These are phyloP conservation scores for Orobanche coerulescens DNA, from an alignment of 257 asterid genomes.

Conservation along the genomic window DNA sequence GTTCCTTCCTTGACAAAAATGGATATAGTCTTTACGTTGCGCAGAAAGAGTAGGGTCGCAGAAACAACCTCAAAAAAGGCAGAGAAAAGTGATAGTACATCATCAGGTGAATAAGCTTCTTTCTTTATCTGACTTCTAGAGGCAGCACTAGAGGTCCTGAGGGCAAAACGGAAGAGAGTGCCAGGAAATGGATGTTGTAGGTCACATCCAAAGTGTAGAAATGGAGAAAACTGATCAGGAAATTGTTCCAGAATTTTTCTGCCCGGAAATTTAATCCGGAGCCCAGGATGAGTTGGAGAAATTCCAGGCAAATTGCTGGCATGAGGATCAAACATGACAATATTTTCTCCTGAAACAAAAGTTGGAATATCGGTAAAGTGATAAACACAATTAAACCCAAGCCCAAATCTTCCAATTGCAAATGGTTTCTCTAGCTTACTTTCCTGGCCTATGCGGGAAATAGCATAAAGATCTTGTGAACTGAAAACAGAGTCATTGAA, in stretches of 20 bases:
- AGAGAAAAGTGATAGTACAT: conserved; percentile 71
- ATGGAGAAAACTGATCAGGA: conserved; percentile 97
- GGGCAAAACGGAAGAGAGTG: conserved; percentile 92
- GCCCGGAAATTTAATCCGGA: conserved; percentile 74
- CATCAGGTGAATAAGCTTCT: conserved; percentile 70
- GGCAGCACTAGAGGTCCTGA: conserved; percentile 65
- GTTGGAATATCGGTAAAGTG: conserved; percentile 92
- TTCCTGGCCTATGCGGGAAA: conserved; percentile 98
- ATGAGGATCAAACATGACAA: conserved; percentile 98
- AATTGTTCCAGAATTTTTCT: conserved; percentile 78
- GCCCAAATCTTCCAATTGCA: conserved; percentile 98
- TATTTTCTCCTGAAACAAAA: conserved; percentile 93
- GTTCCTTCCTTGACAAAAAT: conserved; percentile 77
- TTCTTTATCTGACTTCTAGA: conserved; percentile 89
- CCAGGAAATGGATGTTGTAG: conserved; percentile 79
- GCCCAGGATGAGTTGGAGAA: conserved; percentile 95
- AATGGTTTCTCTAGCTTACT: conserved; percentile 92
- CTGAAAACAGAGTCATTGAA: conserved; percentile 90
- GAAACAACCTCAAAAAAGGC: conserved; percentile 81
- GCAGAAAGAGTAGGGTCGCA: conserved; percentile 73
- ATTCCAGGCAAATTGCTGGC: conserved; percentile 91
- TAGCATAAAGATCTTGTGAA: conserved; percentile 92
- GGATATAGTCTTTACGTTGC: conserved; percentile 72
- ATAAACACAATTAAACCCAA: conserved; percentile 89
- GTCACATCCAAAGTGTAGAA: conserved; percentile 89